Evolutionary conservation across 1,139 yeast species (phyloP).

Genomic region (Geotrichum carabidarum): DNA sequence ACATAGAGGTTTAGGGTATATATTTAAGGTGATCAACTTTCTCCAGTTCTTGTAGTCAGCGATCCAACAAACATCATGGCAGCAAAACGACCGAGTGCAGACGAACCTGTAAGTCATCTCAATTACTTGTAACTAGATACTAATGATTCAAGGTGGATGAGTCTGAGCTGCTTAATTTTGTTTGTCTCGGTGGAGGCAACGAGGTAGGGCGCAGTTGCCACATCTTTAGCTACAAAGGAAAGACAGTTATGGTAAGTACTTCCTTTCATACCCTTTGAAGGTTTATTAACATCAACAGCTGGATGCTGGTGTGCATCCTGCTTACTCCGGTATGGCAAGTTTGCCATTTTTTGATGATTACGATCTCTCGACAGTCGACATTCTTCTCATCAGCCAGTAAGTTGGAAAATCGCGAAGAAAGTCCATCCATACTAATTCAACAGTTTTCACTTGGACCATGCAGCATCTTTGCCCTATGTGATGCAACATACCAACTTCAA

Average conservation of each 20-base stretch:
- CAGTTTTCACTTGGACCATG: slow-evolving; percentile 87
- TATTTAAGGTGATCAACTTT: background rate
- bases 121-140: background rate
- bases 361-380: slow-evolving; percentile 81
- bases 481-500: slow-evolving; percentile 94
- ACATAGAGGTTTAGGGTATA: slow-evolving; percentile 4
- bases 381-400: slow-evolving; percentile 72
- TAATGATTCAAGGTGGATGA: slow-evolving; percentile 20
- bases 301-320: slow-evolving; percentile 98
- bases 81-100: slow-evolving; percentile 21
- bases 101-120: slow-evolving; percentile 20
- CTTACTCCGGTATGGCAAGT: slow-evolving; percentile 81
- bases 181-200: slow-evolving; percentile 98
- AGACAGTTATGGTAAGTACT: slow-evolving; percentile 68
- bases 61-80: slow-evolving; percentile 18
- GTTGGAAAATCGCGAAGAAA: slow-evolving; percentile 11
- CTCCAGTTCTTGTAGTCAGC: background rate
- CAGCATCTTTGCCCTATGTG: slow-evolving; percentile 94
- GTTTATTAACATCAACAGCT: slow-evolving; percentile 33
- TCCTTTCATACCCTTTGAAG: background rate
- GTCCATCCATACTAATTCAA: too few relatives aligned
- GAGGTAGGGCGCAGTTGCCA: slow-evolving; percentile 98
- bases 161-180: slow-evolving; percentile 53
- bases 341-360: slow-evolving; percentile 93
- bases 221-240: slow-evolving; percentile 84